phyloP scores from a whole-genome alignment of 495 filamentous ascomycete genomes.

The Neurospora tetraspora region DNA sequence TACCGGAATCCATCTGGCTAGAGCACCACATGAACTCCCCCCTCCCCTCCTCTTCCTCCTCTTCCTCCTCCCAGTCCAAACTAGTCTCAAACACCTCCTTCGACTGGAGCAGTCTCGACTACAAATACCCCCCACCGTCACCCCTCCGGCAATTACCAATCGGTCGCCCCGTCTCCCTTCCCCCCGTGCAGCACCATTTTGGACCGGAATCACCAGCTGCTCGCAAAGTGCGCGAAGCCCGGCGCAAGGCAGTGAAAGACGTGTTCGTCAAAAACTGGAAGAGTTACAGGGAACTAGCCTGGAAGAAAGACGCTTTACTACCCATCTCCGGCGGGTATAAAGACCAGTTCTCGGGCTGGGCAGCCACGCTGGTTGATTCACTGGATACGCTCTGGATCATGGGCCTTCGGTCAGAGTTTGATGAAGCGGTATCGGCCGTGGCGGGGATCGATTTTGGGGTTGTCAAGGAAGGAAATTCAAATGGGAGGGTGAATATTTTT shows the following conservation, averaged over 20 bases:
- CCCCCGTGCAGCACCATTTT: constrained; percentile 60
- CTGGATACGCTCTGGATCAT: constrained; percentile 91
- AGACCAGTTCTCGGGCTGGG: constrained; percentile 84
- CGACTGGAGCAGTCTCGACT: constrained; percentile 50
- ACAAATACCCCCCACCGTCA: constrained; percentile 42
- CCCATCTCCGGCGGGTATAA: constrained; percentile 49
- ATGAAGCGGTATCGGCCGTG: constrained; percentile 65
- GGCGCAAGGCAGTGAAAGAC: constrained; percentile 51
- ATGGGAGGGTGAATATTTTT: constrained; percentile 56
- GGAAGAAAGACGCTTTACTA: constrained; percentile 67
- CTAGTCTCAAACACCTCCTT: constrained; percentile 24
- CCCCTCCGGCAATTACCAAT: constrained; percentile 52
- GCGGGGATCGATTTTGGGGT: constrained; percentile 75
- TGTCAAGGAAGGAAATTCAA: background rate
- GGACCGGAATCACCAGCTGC: constrained; percentile 42
- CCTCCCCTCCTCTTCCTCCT: background rate
- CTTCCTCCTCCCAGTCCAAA: background rate
- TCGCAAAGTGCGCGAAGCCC: constrained; percentile 44
- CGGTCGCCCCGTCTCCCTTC: constrained; percentile 36
- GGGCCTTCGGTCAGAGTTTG: constrained; percentile 74
- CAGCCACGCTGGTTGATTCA: constrained; percentile 77
- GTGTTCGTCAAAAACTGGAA: constrained; percentile 65
- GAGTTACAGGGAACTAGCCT: constrained; percentile 66
- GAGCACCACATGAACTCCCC: constrained; percentile 24
- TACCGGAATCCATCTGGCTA: constrained; percentile 15